phyloP scores from a whole-genome alignment of 441 rosid genomes.

The Brassica balearica region DNA sequence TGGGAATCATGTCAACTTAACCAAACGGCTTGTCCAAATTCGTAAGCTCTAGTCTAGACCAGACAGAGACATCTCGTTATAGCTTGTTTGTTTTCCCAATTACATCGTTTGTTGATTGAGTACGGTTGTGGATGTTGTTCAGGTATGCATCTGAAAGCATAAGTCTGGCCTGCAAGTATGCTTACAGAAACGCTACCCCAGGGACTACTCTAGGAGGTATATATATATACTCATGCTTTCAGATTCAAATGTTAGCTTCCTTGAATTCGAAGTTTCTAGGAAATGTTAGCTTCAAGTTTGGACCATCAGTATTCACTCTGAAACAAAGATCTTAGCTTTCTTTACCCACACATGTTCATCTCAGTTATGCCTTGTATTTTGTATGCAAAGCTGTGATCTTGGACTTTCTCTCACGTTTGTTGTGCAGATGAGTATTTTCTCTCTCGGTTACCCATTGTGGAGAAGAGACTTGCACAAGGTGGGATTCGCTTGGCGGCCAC shows the following conservation, averaged over 20 bases:
- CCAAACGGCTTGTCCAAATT: conserved; percentile 76
- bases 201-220: conserved; percentile 87
- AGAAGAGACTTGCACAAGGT: conserved; percentile 88
- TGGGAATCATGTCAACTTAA: conserved; percentile 73
- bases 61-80: conserved; percentile 4
- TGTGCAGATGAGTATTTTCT: conserved; percentile 78
- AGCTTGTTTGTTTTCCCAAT: neutral
- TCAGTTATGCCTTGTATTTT: neutral
- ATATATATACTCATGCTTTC: conserved; percentile 28
- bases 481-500: conserved; percentile 81
- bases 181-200: conserved; percentile 83
- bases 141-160: conserved; percentile 95
- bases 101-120: neutral
- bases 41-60: conserved; percentile 50
- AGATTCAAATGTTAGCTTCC: no score
- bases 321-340: conserved; percentile 13
- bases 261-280: neutral
- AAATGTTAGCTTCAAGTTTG: neutral
- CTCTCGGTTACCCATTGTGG: conserved; percentile 80
- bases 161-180: conserved; percentile 82
- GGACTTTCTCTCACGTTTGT: neutral
- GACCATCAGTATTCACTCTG: neutral
- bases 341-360: neutral
- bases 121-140: conserved; percentile 31
- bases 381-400: conserved; percentile 4